Evolutionary conservation across 73 alveolate species (phyloP), one percentile per base, ranked within the genome.

Genomic region (Tetrahymena malaccensis): DNA sequence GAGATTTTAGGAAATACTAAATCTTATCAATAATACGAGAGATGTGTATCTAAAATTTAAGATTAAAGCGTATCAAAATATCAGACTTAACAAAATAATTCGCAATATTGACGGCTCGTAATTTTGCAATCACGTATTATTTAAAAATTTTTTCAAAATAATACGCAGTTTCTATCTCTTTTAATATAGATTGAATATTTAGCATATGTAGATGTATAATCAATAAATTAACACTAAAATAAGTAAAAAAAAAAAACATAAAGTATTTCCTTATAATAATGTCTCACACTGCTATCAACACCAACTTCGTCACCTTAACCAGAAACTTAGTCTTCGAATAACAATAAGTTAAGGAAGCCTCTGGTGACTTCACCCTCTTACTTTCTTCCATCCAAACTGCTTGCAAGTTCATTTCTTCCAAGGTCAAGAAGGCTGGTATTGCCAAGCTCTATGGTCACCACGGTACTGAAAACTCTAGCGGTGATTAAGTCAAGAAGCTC

Each of bases 391-490:
- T 95, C 93, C 85, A 50, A 94, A 37, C 94, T n/a, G 97, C 97
- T 34, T 94, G 97, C 97, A 95, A 95, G 96, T 94, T 95, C 85
- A 57, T 95, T 22, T 43, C 93, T 85, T 94, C 85, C 43, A 57
- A 94, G 34, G 85, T 37, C 40, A 55, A 43, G 57, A 43, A 96
- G 96, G 98, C 98, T 2, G 98, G 98, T 34, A 94, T 96, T 34
- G 98, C 98, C 43, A 93, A 89, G 94, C 96, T 96, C 85, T 94
- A 84, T n/a, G 98, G 98, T 55, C 96, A 96, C 44, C 96, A 98
- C 43, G 98, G 98, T 22, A 94, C 96, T 50, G 95, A 57, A 84
- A 96, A 96, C 95, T 93, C 97, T 57, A 93, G 96, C 35, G 98
- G 98, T 11, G 97, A 95, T 44, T 94, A 94, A 43, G 95, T 94